Base-by-base conservation (phyloP, 2,329 filamentous ascomycete genomes). In the Ophiostoma fasciatum region DNA sequence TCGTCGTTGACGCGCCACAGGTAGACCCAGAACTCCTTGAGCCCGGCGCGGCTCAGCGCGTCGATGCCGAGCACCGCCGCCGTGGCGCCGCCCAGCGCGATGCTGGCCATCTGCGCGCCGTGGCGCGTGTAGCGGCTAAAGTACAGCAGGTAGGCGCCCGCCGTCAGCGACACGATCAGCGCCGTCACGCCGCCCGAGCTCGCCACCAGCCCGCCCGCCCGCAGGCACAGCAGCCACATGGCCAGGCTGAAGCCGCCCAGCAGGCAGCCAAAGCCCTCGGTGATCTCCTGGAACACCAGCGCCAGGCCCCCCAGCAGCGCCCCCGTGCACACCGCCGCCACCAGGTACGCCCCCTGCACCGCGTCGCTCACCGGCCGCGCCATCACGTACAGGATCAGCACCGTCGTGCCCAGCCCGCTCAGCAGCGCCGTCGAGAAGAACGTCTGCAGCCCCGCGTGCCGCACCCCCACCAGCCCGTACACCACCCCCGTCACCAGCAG, bases 11-110 rank as follows among this genome's bases (percentile, higher is more conserved):
- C 58, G 31, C 62, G 62, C 88, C 88, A 96, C 26, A 93, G 66
- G 53, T 92, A 96, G 6, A 83, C 69, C 88, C 88, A 96, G 47
- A 94, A 94, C 54, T 96, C 88, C 55, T 94, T 94, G 48, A 93
- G 61, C 0, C 88, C 88, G n/a, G 85, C 84, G 43, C 75, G 67
- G 49, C 78, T 88, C 48, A 88, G 92, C 55, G 84, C 93, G 53
- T 96, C 88, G 39, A 96, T 81, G 3, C 88, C 88, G 3, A 96
- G 58, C 12, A 93, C 71, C 1, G 79, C 65, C 4, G 73, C 73
- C 0, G 84, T 94, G 4, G 84, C 78, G 7, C 88, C 88, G 5
- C 74, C 68, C 51, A 94, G 92, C 0, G 87, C 73, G 11, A 84
- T 84, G 32, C 72, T 73, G 11, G 63, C 62, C 26, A 94, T 88